A percentile compares a stretch with the other conserved stretches of the same genome.
Conservation (phyloP, 495 filamentous ascomycete genomes). For the Aspergillus sclerotiicarbonarius region DNA sequence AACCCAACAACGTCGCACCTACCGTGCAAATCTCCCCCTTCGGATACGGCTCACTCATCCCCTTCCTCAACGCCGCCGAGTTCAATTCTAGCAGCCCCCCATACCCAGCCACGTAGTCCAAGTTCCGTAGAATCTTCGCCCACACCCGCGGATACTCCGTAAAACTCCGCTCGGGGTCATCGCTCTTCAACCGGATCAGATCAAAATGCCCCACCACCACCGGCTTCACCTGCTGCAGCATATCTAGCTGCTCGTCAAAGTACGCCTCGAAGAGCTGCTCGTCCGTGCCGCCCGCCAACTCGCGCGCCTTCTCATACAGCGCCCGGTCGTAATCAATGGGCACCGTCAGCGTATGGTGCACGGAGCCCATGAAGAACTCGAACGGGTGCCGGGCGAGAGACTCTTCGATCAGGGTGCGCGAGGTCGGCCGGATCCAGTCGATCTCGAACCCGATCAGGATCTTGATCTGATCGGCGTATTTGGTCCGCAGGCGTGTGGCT, state of each 20-base stretch:
- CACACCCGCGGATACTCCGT: constrained; percentile 60
- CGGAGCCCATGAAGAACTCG: constrained; percentile 86
- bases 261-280: constrained; percentile 73
- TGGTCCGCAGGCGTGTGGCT: constrained; percentile 65
- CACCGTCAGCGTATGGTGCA: constrained; percentile 81
- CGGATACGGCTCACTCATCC: constrained; percentile 87
- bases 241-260: constrained; percentile 80
- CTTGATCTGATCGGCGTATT: constrained; percentile 68
- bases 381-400: constrained; percentile 61
- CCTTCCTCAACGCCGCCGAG: constrained; percentile 81
- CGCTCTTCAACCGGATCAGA: constrained; percentile 76
- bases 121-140: constrained; percentile 69
- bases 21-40: constrained; percentile 75
- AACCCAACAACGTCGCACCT: constrained; percentile 23
- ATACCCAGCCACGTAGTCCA: constrained; percentile 65
- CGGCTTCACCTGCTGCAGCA: constrained; percentile 72
- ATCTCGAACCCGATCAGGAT: constrained; percentile 88
- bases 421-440: constrained; percentile 81
- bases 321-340: constrained; percentile 83
- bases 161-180: constrained; percentile 60
- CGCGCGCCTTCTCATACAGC: constrained; percentile 64
- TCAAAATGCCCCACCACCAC: constrained; percentile 92
- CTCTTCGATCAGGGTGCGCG: constrained; percentile 52
- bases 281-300: constrained; percentile 60
- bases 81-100: constrained; percentile 88